phyloP scores from a whole-genome alignment of 805 yeast species.

The Starmerella sp. region DNA sequence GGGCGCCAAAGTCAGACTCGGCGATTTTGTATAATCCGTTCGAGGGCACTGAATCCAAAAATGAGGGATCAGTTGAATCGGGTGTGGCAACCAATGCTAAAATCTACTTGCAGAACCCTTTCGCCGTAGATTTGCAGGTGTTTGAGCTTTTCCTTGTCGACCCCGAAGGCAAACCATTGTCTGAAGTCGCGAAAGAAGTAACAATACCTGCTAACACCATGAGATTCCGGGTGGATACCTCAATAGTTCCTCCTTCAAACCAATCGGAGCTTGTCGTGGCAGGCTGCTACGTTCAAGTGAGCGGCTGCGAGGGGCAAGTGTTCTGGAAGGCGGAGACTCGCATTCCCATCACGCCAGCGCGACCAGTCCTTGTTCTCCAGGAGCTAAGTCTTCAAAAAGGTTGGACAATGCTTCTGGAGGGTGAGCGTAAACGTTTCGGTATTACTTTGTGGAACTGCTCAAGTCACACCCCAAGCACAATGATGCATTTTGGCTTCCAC shows the following conservation, averaged over 20 bases:
- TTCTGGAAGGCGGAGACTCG: constrained; percentile 26
- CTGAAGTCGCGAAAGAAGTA: constrained; percentile 21
- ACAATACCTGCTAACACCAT: constrained; percentile 24
- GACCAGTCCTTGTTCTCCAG: constrained; percentile 50
- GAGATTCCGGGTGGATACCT: constrained; percentile 20
- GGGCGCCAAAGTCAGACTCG: constrained; percentile 4
- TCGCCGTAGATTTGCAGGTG: constrained; percentile 57
- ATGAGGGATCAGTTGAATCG: constrained; percentile 35
- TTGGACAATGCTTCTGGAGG: constrained; percentile 69
- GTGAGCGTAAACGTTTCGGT: constrained; percentile 47
- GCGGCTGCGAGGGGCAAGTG: constrained; percentile 39
- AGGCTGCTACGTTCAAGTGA: constrained; percentile 43
- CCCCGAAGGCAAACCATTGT: constrained; percentile 16
- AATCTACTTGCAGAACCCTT: constrained; percentile 65
- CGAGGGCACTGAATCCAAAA: constrained; percentile 21
- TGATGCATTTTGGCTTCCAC: constrained; percentile 49
- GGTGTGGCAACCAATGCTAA: constrained; percentile 53
- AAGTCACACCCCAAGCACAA: constrained; percentile 39
- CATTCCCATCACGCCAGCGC: constrained; percentile 34
- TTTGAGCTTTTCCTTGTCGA: constrained; percentile 27
- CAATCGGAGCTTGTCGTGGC: constrained; percentile 40
- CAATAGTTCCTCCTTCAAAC: constrained; percentile 28
- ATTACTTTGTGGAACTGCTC: constrained; percentile 51
- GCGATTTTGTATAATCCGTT: constrained; percentile 43
- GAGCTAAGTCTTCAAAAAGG: constrained; percentile 46